Evolutionary conservation across 2,329 filamentous ascomycete genomes (phyloP).

Genomic region (Lizonia empirigonia): DNA sequence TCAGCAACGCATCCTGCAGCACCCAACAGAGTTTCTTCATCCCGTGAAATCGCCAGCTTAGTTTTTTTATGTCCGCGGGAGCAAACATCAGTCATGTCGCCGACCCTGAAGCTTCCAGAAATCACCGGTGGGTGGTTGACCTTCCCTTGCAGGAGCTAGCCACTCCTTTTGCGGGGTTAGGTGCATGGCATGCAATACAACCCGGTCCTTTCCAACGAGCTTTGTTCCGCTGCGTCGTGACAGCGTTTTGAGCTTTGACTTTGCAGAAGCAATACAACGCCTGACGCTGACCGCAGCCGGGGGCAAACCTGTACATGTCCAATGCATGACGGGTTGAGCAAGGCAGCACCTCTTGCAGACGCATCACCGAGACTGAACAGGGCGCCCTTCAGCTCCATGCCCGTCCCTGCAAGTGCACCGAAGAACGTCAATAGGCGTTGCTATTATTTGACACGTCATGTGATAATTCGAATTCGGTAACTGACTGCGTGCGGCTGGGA

Average conservation of each 20-base stretch:
- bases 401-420: slow-evolving; percentile 19
- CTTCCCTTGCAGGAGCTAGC: slow-evolving; percentile 34
- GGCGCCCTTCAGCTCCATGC: slow-evolving; percentile 20
- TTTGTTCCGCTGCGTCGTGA: slow-evolving; percentile 35
- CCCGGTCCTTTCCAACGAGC: slow-evolving; percentile 27
- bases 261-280: slow-evolving; percentile 27
- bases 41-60: slow-evolving; percentile 33
- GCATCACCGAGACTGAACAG: slow-evolving; percentile 9
- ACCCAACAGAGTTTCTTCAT: slow-evolving; percentile 11
- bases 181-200: slow-evolving; percentile 32
- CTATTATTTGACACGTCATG: slow-evolving; percentile 21
- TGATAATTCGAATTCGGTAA: slow-evolving; percentile 31
- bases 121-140: slow-evolving; percentile 31
- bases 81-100: slow-evolving; percentile 19
- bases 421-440: slow-evolving; percentile 27
- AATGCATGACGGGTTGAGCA: slow-evolving; percentile 26
- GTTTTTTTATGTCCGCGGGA: slow-evolving; percentile 19
- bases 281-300: slow-evolving; percentile 28
- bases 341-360: slow-evolving; percentile 22
- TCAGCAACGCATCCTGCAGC: slow-evolving; percentile 19
- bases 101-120: slow-evolving; percentile 24
- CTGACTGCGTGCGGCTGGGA: slow-evolving; percentile 34
- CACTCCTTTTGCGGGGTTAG: slow-evolving; percentile 41
- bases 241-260: slow-evolving; percentile 25
- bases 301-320: slow-evolving; percentile 14